A percentile compares a stretch with the other conserved stretches of the same genome.
Conservation (phyloP, 2,329 filamentous ascomycete species). For the Microcyclospora tardicrescens region DNA sequence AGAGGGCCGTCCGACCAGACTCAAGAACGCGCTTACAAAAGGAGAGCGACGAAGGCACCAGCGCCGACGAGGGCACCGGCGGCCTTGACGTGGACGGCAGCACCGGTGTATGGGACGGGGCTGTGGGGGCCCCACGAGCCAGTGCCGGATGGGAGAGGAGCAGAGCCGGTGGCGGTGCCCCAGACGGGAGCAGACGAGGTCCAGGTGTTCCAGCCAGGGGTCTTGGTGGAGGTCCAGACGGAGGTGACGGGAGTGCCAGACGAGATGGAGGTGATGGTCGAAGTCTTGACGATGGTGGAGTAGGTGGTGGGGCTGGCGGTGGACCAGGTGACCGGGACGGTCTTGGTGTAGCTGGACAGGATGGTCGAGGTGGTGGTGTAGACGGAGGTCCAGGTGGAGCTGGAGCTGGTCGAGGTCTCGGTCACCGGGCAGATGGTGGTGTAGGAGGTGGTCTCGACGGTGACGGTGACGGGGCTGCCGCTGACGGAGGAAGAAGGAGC, state of each 20-base stretch:
- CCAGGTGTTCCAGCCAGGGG: not conserved
- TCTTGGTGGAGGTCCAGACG: not conserved
- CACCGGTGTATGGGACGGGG: slow-evolving; percentile 1
- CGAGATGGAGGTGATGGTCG: not conserved
- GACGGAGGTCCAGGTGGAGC: not conserved
- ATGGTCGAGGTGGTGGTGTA: not conserved
- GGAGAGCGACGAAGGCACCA: slow-evolving; percentile 11
- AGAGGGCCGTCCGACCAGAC: no score
- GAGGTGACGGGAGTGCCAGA: not conserved
- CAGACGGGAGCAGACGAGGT: not conserved
- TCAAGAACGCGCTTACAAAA: slow-evolving; percentile 5
- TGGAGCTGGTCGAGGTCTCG: not conserved
- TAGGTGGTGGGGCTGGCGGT: not conserved
- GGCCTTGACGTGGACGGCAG: slow-evolving; percentile 4
- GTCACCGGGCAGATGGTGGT: no score
- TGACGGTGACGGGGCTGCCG: no score
- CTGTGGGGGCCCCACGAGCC: not conserved
- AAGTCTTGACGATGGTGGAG: not conserved
- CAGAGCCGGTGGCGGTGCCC: not conserved
- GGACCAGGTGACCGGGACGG: not conserved
- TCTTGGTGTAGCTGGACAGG: not conserved
- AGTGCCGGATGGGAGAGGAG: not conserved
- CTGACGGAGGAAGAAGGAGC: no score
- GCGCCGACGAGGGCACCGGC: slow-evolving; percentile 8
- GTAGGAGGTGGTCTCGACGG: no score